Conservation (phyloP, 169 alveolate genomes). For the Eimeria praecox region DNA sequence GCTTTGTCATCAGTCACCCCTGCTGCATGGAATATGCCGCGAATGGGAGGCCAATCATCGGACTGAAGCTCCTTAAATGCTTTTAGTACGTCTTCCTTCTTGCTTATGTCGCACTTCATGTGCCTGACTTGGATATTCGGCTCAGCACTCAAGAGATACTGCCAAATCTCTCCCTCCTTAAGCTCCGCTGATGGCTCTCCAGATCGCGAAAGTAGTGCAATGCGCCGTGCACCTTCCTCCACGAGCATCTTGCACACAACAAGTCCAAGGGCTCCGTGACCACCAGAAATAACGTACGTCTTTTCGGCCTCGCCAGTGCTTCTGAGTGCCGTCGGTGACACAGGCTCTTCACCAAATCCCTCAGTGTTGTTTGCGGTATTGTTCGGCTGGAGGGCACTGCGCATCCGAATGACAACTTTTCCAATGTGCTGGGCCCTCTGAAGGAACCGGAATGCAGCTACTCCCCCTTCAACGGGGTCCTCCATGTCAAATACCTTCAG, state of each 20-base stretch:
- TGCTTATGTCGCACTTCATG: conserved; percentile 74
- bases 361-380: neutral
- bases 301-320: conserved; percentile 10
- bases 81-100: conserved; percentile 49
- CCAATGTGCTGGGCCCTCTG: no score
- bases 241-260: conserved; percentile 85
- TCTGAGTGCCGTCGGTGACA: neutral
- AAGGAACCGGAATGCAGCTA: no score
- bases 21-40: conserved; percentile 86
- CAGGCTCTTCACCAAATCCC: neutral
- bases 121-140: neutral
- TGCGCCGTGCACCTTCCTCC: conserved; percentile 85
- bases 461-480: no score
- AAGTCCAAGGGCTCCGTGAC: conserved; percentile 84
- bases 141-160: conserved; percentile 21
- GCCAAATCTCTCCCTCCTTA: conserved; percentile 52
- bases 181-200: conserved; percentile 71
- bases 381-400: conserved; percentile 48
- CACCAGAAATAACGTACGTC: conserved; percentile 82
- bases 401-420: conserved; percentile 66
- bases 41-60: conserved; percentile 50
- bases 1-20: conserved; percentile 86
- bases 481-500: no score
- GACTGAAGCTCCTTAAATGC: conserved; percentile 39
- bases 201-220: conserved; percentile 80